Evolutionary conservation across 2,329 filamentous ascomycete genomes (phyloP).

Genomic region (Hypoxylon sp.): DNA sequence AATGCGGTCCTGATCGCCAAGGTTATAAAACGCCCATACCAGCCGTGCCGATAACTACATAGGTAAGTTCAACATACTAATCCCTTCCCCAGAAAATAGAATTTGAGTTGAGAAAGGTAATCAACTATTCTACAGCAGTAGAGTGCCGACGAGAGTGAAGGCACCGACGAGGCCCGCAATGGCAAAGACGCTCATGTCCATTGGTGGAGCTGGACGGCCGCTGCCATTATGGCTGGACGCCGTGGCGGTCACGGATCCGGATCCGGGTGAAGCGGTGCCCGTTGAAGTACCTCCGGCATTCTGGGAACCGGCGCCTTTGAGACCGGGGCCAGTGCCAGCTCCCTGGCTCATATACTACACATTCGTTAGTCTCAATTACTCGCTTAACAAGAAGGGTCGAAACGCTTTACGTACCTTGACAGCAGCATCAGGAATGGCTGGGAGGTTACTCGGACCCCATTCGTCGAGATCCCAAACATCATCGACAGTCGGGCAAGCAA

Average conservation of each 20-base stretch:
- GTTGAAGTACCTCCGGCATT: slow-evolving; percentile 63
- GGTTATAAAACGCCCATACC: slow-evolving; percentile 27
- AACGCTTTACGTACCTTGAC: slow-evolving; percentile 49
- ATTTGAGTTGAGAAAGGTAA: not conserved
- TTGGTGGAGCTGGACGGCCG: slow-evolving; percentile 51
- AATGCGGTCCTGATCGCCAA: slow-evolving; percentile 19
- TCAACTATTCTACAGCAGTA: slow-evolving; percentile 55
- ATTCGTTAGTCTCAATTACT: slow-evolving; percentile 24
- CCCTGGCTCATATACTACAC: slow-evolving; percentile 65
- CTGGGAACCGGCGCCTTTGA: slow-evolving; percentile 67
- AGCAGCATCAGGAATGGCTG: slow-evolving; percentile 65
- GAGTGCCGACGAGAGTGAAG: slow-evolving; percentile 56
- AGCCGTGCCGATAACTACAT: not conserved
- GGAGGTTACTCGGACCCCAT: slow-evolving; percentile 59
- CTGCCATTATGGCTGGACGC: slow-evolving; percentile 54
- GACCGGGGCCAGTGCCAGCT: slow-evolving; percentile 67
- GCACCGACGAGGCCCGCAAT: slow-evolving; percentile 54
- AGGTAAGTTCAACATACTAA: slow-evolving; percentile 15
- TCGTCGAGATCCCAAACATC: slow-evolving; percentile 64
- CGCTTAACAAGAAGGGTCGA: not conserved
- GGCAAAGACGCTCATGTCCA: slow-evolving; percentile 57
- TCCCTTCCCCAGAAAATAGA: slow-evolving; percentile 9
- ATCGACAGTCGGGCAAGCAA: slow-evolving; percentile 64
- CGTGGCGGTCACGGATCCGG: slow-evolving; percentile 56
- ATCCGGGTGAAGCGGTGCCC: slow-evolving; percentile 56